These are phyloP conservation scores for Ascomycota sp. DNA, from an alignment of 2,329 filamentous ascomycete genomes.

Conservation along the genomic window DNA sequence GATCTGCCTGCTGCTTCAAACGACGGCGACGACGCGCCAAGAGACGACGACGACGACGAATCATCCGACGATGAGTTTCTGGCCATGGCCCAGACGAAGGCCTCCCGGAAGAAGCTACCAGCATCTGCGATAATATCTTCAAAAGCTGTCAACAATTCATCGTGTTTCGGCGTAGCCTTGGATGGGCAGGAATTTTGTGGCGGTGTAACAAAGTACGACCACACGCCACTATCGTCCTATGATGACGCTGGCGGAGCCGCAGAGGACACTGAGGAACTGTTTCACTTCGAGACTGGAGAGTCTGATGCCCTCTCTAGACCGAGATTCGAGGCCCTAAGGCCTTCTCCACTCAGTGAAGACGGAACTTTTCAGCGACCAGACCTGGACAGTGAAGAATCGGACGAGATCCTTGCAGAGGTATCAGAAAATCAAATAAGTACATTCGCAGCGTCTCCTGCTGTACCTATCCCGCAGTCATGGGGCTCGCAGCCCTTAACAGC, in stretches of 20 bases:
- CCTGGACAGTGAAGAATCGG: constrained; percentile 9
- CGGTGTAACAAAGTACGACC: constrained; percentile 2
- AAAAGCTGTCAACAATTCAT: neutral
- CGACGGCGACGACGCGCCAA: constrained; percentile 1
- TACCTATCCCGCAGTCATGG: constrained; percentile 12
- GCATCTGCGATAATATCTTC: neutral
- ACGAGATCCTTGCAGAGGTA: neutral
- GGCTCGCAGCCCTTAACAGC: constrained; percentile 8
- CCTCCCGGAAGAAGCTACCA: constrained; percentile 4
- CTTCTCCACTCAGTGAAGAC: neutral
- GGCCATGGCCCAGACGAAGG: constrained; percentile 17
- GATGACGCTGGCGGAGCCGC: constrained; percentile 4
- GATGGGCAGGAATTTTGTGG: neutral
- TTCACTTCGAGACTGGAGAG: constrained; percentile 22
- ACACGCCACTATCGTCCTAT: too few species aligned
- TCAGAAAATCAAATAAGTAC: constrained; percentile 4
- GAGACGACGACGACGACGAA: constrained; percentile 8
- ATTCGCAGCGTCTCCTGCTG: constrained; percentile 23
- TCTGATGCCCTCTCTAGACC: constrained; percentile 10
- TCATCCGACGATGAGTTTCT: constrained; percentile 21
- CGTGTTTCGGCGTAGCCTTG: constrained; percentile 1
- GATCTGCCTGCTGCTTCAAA: too few species aligned
- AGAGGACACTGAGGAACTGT: constrained; percentile 21
- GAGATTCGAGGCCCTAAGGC: neutral
- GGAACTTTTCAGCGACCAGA: constrained; percentile 2